These are phyloP conservation scores for Ustilago bromivora DNA, from an alignment of 1,284 basidiomycete species.

Conservation along the genomic window DNA sequence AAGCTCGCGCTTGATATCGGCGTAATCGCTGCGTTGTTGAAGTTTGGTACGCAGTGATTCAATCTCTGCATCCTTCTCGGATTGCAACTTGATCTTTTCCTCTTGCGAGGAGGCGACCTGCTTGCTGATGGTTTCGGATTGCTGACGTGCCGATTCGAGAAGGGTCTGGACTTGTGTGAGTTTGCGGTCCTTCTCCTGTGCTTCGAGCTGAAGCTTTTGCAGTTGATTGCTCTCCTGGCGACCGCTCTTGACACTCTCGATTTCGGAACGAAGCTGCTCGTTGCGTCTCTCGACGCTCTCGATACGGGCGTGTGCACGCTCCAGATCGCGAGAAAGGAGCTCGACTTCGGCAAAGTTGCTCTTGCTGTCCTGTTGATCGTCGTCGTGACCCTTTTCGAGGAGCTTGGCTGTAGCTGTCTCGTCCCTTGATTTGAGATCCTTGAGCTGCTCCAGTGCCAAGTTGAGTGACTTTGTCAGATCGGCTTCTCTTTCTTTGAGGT, in stretches of 20 bases:
- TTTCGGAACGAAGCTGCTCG: constrained; percentile 90
- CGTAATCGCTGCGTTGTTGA: constrained; percentile 75
- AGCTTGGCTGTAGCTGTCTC: constrained; percentile 91
- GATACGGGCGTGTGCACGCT: constrained; percentile 90
- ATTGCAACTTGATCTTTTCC: constrained; percentile 77
- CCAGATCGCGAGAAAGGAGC: constrained; percentile 84
- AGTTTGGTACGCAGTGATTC: constrained; percentile 76
- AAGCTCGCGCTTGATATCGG: constrained; percentile 76
- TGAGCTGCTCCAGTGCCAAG: constrained; percentile 85
- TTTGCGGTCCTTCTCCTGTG: constrained; percentile 42
- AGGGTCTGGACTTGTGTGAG: constrained; percentile 29
- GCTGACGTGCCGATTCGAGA: constrained; percentile 36
- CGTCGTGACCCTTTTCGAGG: constrained; percentile 80
- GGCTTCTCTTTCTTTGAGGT: constrained; percentile 93
- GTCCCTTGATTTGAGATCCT: constrained; percentile 87
- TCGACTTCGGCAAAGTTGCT: constrained; percentile 41
- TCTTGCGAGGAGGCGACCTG: constrained; percentile 84
- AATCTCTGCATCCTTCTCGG: constrained; percentile 79
- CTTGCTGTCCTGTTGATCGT: constrained; percentile 9
- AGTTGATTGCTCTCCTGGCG: constrained; percentile 73
- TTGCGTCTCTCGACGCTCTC: constrained; percentile 92
- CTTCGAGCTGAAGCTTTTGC: constrained; percentile 77
- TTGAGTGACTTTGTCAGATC: constrained; percentile 88
- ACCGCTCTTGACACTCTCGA: constrained; percentile 75
- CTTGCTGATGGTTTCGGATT: constrained; percentile 63